Base-by-base conservation (phyloP, 108 stramenopile genomes). In the Nitzschia palea region DNA sequence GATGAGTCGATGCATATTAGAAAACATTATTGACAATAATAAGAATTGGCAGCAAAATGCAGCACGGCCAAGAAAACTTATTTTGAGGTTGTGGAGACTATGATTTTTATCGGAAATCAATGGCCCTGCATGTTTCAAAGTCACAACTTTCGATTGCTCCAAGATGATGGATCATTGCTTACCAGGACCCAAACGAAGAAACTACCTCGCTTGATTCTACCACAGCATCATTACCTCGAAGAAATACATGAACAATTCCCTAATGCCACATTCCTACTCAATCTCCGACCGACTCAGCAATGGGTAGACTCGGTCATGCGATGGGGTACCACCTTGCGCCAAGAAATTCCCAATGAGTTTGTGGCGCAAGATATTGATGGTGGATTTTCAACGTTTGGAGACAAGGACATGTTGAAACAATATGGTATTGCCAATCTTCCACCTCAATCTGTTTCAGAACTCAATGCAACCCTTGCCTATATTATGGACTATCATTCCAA, bases 241-340 rank as follows among this genome's bases (percentile, higher is more conserved):
- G 36, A 71, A 32, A 67, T 80, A 2, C 75, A 80, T 37, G 50
- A 42, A n/a, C 43, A 65, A 36, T 47, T 57, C 58, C 79, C 79
- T 4, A 76, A 80, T 42, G 73, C 79, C 3, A 80, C 79, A 12
- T 71, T 60, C 17, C 61, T 80, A 20, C 23, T 80, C 28, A 80
- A 80, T 44, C 10, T 67, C 0, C 47, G 79, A 47, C 36, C 57
- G 9, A 54, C 48, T 18, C 43, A 63, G 8, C 47, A 73, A 17
- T 79, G 79, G 79, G 55, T 72, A 20, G 28, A 44, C 15, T 43
- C 35, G 18, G 65, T 65, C 26, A 54, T 56, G 28, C 35, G 33
- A 25, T 60, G 59, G 59, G 1, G 29, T 1, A 32, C 59, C 5
- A 60, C 59, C 25, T 26, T 60, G 40, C 6, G 15, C 18, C 40